Base-by-base conservation (phyloP, 352 stramenopile genomes). In the Achlya hypogyna region DNA sequence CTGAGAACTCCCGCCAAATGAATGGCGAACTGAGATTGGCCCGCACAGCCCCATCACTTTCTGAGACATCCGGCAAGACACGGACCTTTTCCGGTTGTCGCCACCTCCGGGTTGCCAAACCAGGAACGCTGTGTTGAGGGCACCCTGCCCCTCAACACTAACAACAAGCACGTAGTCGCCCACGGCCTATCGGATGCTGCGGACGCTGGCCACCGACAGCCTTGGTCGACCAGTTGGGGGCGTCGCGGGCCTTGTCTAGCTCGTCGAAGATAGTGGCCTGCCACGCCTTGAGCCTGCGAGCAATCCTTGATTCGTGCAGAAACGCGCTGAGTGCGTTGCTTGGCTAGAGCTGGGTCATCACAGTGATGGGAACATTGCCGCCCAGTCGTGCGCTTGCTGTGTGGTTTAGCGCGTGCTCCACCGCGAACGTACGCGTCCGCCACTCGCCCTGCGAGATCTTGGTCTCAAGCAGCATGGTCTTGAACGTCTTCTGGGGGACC, bases 321-420 rank as follows among this genome's bases (percentile, higher is more conserved):
- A 16, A 60, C 12, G 42, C 42, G 16, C 0, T 16, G 16, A 64
- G 42, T 2, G 14, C 56, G 18, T 64, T 53, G 16, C 56, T 32
- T 23, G 3, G 56, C 28, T 16, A 31, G 16, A 60, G 42, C 27
- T 64, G 10, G 29, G 56, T 64, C 56, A 53, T 64, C 16, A 23
- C 35, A 18, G 56, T 64, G 28, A 60, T 60, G 14, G 56, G 42
- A 20, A 31, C 56, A 14, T 35, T 53, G 0, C 56, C 56, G 20
- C 35, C 35, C 18, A 53, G 25, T 22, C 29, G 16, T 22, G 56
- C 35, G 0, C 5, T 64, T 20, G 56, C 28, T 18, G 56, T 60
- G 1, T 64, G 28, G 42, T 64, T 64, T 9, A 54, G 29, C 8
- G 28, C 22, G 23, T 64, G 56, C 59, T 64, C 28, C 9, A 64